Evolutionary conservation across 2,329 filamentous ascomycete species (phyloP).

Genomic region (Phyllosticta ampelicida): DNA sequence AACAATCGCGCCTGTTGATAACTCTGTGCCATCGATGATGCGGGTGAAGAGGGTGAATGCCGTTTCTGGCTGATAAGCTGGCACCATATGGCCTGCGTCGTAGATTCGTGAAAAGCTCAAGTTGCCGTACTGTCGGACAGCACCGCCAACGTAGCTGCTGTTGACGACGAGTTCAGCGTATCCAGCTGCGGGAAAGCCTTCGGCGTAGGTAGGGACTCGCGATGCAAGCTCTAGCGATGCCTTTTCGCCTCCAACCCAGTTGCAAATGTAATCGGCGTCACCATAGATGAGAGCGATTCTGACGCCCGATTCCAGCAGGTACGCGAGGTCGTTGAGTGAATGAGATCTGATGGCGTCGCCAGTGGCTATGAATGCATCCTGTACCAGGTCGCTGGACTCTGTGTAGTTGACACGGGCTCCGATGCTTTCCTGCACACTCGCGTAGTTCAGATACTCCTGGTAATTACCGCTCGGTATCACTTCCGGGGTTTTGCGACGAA

Average conservation of each 20-base stretch:
- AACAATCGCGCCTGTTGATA: conserved; percentile 40
- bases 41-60: conserved; percentile 43
- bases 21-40: conserved; percentile 38
- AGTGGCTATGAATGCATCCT: conserved; percentile 20
- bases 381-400: conserved; percentile 30
- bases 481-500: conserved; percentile 26
- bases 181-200: conserved; percentile 52
- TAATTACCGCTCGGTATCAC: conserved; percentile 34
- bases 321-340: conserved; percentile 30
- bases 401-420: conserved; percentile 43
- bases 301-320: conserved; percentile 32
- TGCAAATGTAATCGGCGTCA: conserved; percentile 47
- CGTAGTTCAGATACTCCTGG: conserved; percentile 41
- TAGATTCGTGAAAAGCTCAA: conserved; percentile 42
- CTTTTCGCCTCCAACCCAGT: conserved; percentile 65
- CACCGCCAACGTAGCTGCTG: conserved; percentile 56
- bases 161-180: conserved; percentile 65
- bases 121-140: conserved; percentile 67
- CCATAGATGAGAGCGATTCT: conserved; percentile 60
- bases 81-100: conserved; percentile 43
- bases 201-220: conserved; percentile 31
- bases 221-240: conserved; percentile 49
- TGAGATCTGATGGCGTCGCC: conserved; percentile 36
- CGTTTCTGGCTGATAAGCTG: conserved; percentile 38
- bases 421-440: conserved; percentile 37